Base-by-base conservation (phyloP, 1,139 yeast species). In the Torulaspora pretoriensis region DNA sequence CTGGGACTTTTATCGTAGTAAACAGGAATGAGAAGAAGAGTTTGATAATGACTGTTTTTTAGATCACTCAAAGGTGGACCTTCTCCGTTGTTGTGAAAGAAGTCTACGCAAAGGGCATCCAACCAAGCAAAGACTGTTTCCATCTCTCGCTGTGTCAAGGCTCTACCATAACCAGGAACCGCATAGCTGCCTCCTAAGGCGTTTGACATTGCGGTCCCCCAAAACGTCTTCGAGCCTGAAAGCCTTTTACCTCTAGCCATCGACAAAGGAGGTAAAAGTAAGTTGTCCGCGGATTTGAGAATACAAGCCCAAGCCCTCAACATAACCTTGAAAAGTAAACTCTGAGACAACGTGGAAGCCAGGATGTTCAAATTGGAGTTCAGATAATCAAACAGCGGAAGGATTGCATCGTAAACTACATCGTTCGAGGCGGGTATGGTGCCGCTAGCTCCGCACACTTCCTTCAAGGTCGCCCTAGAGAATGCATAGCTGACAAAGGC, bases 21-120 rank as follows among this genome's bases (percentile, higher is more conserved):
- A 1, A 77, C 80, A 1, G 90, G 88, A 13, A 85, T 70, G 17
- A 83, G 67, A 49, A 82, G 66, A 17, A 86, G 63, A 28, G 81
- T 75, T 60, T 83, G 88, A 60, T 83, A 85, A 32, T 75, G 75
- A 38, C 75, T 78, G 46, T 79, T 78, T 52, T 81, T 82, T 56
- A 87, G 67, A 8, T 77, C 78, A 51, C 76, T 80, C 33, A 85
- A 59, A 0, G 89, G 77, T 0, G 94, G 94, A 0, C 96, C 96
- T 40, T 83, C 83, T 0, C 96, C 96, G 46, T 77, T 81, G 57
- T 85, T 83, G 60, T 87, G 81, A 67, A 88, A 87, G 60, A 86
- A 87, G 49, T 81, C 88, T 43, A 78, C 66, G 49, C 83, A 78
- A 29, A 86, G 67, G 8, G 82, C 72, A 44, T 78, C 72, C 17